phyloP scores from a whole-genome alignment of 805 yeast species.

The Zygosaccharomyces gambellarensis region DNA sequence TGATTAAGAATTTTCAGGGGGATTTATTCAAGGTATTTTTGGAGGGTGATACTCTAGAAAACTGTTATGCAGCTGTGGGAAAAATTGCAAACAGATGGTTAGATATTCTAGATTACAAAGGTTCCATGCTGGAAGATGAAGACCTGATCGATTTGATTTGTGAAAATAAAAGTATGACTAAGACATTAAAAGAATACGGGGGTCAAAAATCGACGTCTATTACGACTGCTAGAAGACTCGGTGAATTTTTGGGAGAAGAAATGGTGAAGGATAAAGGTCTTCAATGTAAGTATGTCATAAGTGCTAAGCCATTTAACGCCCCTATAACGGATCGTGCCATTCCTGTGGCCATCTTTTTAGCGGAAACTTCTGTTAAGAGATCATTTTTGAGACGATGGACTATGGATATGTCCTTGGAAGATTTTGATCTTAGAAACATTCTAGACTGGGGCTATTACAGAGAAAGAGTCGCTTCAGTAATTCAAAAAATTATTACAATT shows the following conservation, averaged over 20 bases:
- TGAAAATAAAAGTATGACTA: constrained; percentile 94
- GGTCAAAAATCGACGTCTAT: constrained; percentile 90
- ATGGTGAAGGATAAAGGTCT: constrained; percentile 96
- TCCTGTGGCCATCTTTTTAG: constrained; percentile 92
- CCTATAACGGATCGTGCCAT: constrained; percentile 96
- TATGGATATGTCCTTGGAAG: constrained; percentile 65
- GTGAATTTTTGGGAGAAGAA: constrained; percentile 91
- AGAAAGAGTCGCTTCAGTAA: constrained; percentile 85
- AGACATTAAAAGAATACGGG: constrained; percentile 82
- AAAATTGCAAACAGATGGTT: constrained; percentile 93
- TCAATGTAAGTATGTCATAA: constrained; percentile 89
- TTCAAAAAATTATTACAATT: constrained; percentile 90
- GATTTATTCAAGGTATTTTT: constrained; percentile 88
- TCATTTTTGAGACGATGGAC: constrained; percentile 83
- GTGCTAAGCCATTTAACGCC: constrained; percentile 73
- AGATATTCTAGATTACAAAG: constrained; percentile 85
- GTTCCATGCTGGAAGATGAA: constrained; percentile 83
- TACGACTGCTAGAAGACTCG: constrained; percentile 88
- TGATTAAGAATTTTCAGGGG: constrained; percentile 91
- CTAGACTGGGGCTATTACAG: constrained; percentile 92
- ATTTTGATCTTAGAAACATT: constrained; percentile 81
- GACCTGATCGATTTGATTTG: constrained; percentile 92
- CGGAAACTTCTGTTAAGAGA: constrained; percentile 66
- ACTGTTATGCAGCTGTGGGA: constrained; percentile 86
- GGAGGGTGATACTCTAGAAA: constrained; percentile 73